Base-by-base conservation (phyloP, 176 grass and related monocot genomes). In the Otatea glauca region DNA sequence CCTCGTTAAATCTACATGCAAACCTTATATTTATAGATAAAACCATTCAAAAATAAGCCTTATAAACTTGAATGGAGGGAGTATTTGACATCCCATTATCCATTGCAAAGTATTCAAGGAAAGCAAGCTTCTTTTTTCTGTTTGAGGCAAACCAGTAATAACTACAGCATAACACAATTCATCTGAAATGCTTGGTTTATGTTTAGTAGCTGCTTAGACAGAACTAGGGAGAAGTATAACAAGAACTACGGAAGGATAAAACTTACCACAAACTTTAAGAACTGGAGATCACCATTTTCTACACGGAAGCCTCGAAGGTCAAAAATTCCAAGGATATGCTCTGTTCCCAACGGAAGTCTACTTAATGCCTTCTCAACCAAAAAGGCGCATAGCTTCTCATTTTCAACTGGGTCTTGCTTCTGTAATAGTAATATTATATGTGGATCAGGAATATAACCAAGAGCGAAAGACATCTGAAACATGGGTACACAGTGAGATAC, bases 191-290 rank as follows among this genome's bases (percentile, higher is more conserved):
- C 15, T 14, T 65, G 17, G 23, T 10, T 65, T 32, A 80, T 66
- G 59, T 35, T 45, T 61, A 68, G 1, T 29, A 51, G 47, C 59
- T 76, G 48, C 49, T 62, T n/a, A 77, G 75, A 56, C 11, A 23
- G 3, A 59, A 59, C 39, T 27, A 77, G 37, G 6, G 21, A 24
- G 65, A 75, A 54, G 21, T 9, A 85, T 48, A 39, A 15, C 32
- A 74, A 21, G 23, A 48, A 56, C 13, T 53, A 62, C 21, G 17
- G 2, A 60, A 80, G 11, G 38, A 60, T 23, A 16, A 15, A 54
- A 74, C 88, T 89, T 82, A 98, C 93, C 93, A 98, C 85, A 89
- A 94, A 98, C 69, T 94, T 92, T 60, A 98, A 87, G 82, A 95
- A 94, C 71, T 76, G 70, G 62, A 95, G 64, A 81, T 98, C 96